Base-by-base conservation (phyloP, 2,329 filamentous ascomycete species). In the Xylaria sp. region DNA sequence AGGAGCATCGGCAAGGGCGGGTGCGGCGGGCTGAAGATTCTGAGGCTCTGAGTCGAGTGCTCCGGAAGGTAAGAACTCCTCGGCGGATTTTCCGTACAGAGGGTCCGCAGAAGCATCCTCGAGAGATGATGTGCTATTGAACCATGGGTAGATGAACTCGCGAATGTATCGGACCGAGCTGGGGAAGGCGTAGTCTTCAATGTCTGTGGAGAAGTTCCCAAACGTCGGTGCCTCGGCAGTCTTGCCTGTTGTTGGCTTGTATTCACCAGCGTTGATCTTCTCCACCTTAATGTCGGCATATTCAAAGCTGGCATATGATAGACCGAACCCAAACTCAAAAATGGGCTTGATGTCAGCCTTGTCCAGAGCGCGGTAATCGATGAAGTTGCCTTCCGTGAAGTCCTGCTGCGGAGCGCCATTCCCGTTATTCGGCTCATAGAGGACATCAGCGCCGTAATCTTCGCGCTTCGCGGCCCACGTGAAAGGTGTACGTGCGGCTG, bases 331-430 rank as follows among this genome's bases (percentile, higher is more conserved):
- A 69, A 95, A 96, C 72, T 94, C 91, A 76, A 89, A 95, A 66
- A 91, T 85, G 1, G 92, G 91, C 1, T 86, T 85, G 57, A 86
- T 83, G 68, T 86, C 78, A n/a, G 76, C 76, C 71, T 83, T 82
- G 78, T 96, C 92, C 55, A 95, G 92, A 67, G 87, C 82, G 40
- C 90, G 86, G 78, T 92, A 92, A 77, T 95, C 92, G 72, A 96
- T 93, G 75, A 94, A 92, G 55, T 90, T 82, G 15, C 92, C 92
- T 76, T 95, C 92, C 6, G 81, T 80, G 73, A 92, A 96, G 70
- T 92, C 85, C 40, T 87, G 79, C 71, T 95, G 92, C 4, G 91
- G 91, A 12, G 87, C 85, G 31, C 72, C 80, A 12, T 80, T 74
- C 51, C 87, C 89, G 62, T 91, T 90, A 78, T 91, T 93, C 31